phyloP scores from a whole-genome alignment of 1,284 basidiomycete species.

The Thecaphora thlaspeos region DNA sequence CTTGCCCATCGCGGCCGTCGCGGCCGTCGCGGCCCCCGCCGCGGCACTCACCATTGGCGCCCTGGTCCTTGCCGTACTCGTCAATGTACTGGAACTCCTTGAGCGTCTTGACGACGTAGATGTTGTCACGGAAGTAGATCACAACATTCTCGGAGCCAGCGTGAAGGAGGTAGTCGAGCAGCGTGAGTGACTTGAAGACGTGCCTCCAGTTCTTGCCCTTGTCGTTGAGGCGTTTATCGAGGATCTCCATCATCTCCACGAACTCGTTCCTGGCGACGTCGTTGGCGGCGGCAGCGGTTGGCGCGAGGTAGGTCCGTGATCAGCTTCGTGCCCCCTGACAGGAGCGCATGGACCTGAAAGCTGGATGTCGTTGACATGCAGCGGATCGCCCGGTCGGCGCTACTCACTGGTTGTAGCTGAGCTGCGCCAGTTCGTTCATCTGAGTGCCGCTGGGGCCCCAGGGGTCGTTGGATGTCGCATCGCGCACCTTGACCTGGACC shows the following conservation, averaged over 20 bases:
- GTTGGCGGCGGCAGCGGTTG: too few relatives aligned
- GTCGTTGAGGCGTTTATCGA: conserved; percentile 97
- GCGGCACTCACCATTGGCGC: conserved; percentile 71
- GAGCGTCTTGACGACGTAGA: conserved; percentile 97
- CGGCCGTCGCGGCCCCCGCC: too few relatives aligned
- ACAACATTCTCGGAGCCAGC: conserved; percentile 97
- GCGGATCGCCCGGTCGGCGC: too few relatives aligned
- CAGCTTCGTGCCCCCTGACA: neutral
- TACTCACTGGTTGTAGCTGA: conserved; percentile 94
- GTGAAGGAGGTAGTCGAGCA: conserved; percentile 94
- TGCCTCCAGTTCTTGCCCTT: conserved; percentile 99
- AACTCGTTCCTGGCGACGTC: conserved; percentile 85
- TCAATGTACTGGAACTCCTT: conserved; percentile 98
- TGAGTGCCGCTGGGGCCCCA: conserved; percentile 93
- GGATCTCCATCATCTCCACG: conserved; percentile 99
- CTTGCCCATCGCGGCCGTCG: too few relatives aligned
- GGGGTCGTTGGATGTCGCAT: conserved; percentile 99
- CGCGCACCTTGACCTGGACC: conserved; percentile 88
- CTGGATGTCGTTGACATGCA: too few relatives aligned
- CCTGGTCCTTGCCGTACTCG: conserved; percentile 94
- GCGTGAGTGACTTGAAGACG: conserved; percentile 97
- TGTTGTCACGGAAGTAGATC: conserved; percentile 93
- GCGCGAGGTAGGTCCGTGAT: too few relatives aligned
- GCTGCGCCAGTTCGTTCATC: conserved; percentile 98
- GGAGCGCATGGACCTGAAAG: too few relatives aligned